Conservation (phyloP, 306 rosid species). For the Cicer arietinum region DNA sequence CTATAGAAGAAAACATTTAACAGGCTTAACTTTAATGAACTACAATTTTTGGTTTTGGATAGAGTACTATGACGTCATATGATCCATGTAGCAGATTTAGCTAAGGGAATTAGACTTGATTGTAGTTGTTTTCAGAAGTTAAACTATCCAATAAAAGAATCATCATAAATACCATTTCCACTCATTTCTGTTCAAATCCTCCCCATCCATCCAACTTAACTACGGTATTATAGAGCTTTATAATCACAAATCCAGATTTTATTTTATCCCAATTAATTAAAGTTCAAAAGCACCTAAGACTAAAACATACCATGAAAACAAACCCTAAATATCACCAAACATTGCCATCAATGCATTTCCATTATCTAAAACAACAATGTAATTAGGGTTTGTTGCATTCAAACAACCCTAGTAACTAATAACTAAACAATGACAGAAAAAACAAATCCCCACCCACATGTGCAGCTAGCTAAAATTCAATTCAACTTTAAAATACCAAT, state of each 20-base stretch:
- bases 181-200: slow-evolving; percentile 30
- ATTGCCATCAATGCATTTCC: slow-evolving; percentile 23
- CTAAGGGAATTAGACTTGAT: background rate
- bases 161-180: slow-evolving; percentile 24
- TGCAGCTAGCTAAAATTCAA: slow-evolving; percentile 32
- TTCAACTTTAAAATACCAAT: slow-evolving; percentile 35
- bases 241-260: slow-evolving; percentile 24
- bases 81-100: background rate
- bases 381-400: slow-evolving; percentile 20
- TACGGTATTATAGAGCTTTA: background rate
- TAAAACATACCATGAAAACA: slow-evolving; percentile 18
- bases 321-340: slow-evolving; percentile 11
- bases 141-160: slow-evolving; percentile 30
- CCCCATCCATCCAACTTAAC: slow-evolving; percentile 34
- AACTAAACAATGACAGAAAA: background rate
- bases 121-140: background rate
- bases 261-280: slow-evolving; percentile 31
- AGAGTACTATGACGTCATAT: background rate
- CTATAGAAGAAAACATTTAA: background rate
- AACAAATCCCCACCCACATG: slow-evolving; percentile 14
- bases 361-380: slow-evolving; percentile 33
- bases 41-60: slow-evolving; percentile 6
- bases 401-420: slow-evolving; percentile 30
- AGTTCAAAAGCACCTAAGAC: slow-evolving; percentile 31
- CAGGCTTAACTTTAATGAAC: slow-evolving; percentile 18